Base-by-base conservation (phyloP, 2,329 filamentous ascomycete species). In the Penicillium aurantiogriseum region DNA sequence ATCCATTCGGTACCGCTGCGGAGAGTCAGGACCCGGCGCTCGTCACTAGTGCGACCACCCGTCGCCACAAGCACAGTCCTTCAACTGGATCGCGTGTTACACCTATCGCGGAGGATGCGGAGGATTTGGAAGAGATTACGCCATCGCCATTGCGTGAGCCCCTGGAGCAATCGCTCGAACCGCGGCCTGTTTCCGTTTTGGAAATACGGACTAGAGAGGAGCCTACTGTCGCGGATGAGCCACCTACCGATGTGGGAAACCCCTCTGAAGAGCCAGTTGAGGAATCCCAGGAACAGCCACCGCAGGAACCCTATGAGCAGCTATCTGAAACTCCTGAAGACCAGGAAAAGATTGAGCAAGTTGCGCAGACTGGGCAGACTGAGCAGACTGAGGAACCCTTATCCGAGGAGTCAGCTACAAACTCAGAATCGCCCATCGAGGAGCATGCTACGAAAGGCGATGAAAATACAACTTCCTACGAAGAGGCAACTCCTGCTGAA, bases 51-150 rank as follows among this genome's bases (percentile, higher is more conserved):
- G 85, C 88, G 52, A 95, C 91, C 67, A 93, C 91, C 6, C 87
- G 92, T 70, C 84, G 91, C 62, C 91, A 96, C 73, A 88, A 91
- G 67, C 89, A 90, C 72, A 92, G 88, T 62, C 89, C 90, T 25
- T 93, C 90, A 15, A 88, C 89, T 15, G 88, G 90, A 48, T 91
- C 88, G 52, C 84, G 88, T 5, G 89, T 96, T 21, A 86, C 87
- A 1, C 94, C 91, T 0, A 91, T 96, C 15, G 83, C 91, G 36
- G 91, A 96, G 71, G 86, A 91, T 49, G 87, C 90, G 54, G 91
- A 95, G 67, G 92, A 96, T 59, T 85, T 89, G 19, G 71, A 76
- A 33, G 68, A 70, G 1, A 35, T 52, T 6, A 36, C 36, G 7
- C 43, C 59, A 21, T 60, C 53, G 13, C 55, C 51, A 13, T 38